These are phyloP conservation scores for Zygoascus bituminiphila DNA, from an alignment of 805 yeast species.

Conservation along the genomic window DNA sequence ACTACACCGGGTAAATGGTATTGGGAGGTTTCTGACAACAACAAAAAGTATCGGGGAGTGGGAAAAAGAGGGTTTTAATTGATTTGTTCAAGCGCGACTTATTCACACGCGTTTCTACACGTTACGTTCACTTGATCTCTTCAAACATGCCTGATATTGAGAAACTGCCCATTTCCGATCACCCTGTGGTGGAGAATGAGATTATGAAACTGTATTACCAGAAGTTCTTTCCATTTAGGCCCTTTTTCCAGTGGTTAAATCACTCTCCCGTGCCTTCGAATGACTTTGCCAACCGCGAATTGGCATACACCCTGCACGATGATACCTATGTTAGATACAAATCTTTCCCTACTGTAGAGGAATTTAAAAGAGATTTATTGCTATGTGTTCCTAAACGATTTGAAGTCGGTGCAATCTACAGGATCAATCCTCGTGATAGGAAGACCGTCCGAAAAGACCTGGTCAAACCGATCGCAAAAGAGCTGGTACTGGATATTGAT, in stretches of 20 bases:
- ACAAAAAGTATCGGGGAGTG: too few species aligned
- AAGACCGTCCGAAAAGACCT: conserved; percentile 61
- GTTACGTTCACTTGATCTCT: not conserved
- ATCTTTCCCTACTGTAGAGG: conserved; percentile 57
- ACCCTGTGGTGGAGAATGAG: conserved; percentile 13
- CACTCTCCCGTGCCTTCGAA: conserved; percentile 69
- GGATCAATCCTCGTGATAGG: conserved; percentile 79
- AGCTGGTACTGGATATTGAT: conserved; percentile 93
- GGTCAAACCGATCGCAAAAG: conserved; percentile 76
- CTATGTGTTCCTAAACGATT: conserved; percentile 78
- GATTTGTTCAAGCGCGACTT: too few species aligned
- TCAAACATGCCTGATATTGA: conserved; percentile 2
- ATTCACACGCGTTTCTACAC: too few species aligned
- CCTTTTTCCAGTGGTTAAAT: conserved; percentile 80
- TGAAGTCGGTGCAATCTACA: conserved; percentile 89
- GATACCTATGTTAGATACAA: conserved; percentile 90
- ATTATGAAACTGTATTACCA: conserved; percentile 23
- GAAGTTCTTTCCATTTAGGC: conserved; percentile 60
- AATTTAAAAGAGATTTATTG: conserved; percentile 70
- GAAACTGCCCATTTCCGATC: not conserved
- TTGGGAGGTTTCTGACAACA: too few species aligned
- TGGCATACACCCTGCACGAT: conserved; percentile 81
- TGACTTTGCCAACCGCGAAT: conserved; percentile 83
- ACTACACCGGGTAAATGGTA: too few species aligned
- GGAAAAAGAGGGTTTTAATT: too few species aligned